Conservation (phyloP, 768 basidiomycete species). For the Serpula lacrymans region DNA sequence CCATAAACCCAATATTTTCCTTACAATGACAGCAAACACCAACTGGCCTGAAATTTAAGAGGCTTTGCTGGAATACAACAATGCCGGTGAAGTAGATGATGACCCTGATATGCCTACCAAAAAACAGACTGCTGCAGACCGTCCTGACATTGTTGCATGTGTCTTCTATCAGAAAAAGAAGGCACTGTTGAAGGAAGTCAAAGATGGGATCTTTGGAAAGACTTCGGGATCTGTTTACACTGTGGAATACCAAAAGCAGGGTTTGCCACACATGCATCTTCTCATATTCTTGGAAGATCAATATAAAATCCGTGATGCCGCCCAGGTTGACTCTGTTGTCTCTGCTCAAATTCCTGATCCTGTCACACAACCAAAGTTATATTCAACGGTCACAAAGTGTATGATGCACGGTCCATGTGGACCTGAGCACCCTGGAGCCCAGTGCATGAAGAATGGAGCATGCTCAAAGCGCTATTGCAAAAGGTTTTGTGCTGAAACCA, state of each 20-base stretch:
- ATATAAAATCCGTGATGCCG: constrained; percentile 30
- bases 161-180: constrained; percentile 45
- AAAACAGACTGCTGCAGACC: constrained; percentile 38
- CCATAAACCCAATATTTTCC: too few relatives aligned
- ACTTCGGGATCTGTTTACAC: constrained; percentile 46
- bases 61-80: too few relatives aligned
- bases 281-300: constrained; percentile 37
- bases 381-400: constrained; percentile 31
- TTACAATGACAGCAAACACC: too few relatives aligned
- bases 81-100: too few relatives aligned
- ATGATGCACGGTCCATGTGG: constrained; percentile 49
- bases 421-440: constrained; percentile 6
- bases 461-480: constrained; percentile 48
- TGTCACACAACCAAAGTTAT: constrained; percentile 34
- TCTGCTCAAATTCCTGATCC: constrained; percentile 43
- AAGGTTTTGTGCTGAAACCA: constrained; percentile 30
- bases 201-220: too few relatives aligned
- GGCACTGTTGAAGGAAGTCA: constrained; percentile 33
- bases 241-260: constrained; percentile 58
- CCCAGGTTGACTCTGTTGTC: constrained; percentile 39
- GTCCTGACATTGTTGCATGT: constrained; percentile 44
- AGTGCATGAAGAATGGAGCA: constrained; percentile 40
- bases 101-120: too few relatives aligned
- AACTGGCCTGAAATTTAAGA: too few relatives aligned
- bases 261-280: constrained; percentile 53